Percentiles rank a stretch among this genome's conserved stretches.
These are phyloP conservation scores for Hypoxylon perforatum DNA, from an alignment of 495 filamentous ascomycete species.

Conservation along the genomic window DNA sequence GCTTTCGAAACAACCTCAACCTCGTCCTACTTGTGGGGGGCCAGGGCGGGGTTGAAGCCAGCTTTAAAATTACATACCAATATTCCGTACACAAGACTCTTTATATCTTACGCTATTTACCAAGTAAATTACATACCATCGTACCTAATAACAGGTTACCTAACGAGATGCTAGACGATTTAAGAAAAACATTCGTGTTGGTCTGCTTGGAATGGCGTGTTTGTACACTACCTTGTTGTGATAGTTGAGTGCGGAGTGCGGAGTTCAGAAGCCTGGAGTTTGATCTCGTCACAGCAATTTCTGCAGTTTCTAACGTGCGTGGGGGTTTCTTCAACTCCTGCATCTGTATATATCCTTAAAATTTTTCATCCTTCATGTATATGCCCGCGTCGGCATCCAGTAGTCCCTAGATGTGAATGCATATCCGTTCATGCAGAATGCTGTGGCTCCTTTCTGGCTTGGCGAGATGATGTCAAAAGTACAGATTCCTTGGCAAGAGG, in stretches of 20 bases:
- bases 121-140: too few relatives aligned
- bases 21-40: too few relatives aligned
- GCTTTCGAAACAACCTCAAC: too few relatives aligned
- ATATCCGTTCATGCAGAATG: constrained; percentile 13
- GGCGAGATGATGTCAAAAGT: constrained; percentile 29
- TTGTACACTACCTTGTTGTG: too few relatives aligned
- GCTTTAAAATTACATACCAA: too few relatives aligned
- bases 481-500: constrained; percentile 13
- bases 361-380: constrained; percentile 9
- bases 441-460: constrained; percentile 14
- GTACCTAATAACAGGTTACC: too few relatives aligned
- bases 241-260: background rate
- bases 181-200: too few relatives aligned
- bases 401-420: background rate
- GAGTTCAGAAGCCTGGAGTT: constrained; percentile 1
- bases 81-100: too few relatives aligned
- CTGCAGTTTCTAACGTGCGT: background rate
- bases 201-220: too few relatives aligned
- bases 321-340: background rate
- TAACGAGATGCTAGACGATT: too few relatives aligned
- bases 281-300: background rate
- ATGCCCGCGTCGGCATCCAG: constrained; percentile 7
- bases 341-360: background rate
- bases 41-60: too few relatives aligned
- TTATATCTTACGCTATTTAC: too few relatives aligned